Conservation (phyloP, 2,329 filamentous ascomycete species). For the Hirsutella thompsonii region DNA sequence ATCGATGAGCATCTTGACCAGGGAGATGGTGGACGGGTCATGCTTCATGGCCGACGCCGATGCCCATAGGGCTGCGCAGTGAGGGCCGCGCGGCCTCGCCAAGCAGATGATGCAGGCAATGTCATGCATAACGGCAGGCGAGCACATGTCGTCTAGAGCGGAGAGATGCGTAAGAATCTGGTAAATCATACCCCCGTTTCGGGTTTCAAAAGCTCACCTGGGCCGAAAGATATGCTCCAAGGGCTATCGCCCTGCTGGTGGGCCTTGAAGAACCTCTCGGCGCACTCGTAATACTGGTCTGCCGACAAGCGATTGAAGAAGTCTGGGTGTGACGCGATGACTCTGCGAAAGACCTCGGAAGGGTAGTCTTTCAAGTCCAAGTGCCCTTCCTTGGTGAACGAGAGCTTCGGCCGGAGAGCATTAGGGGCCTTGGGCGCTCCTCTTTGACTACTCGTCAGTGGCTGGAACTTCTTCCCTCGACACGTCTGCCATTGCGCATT, state of each 20-base stretch:
- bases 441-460: too few relatives aligned
- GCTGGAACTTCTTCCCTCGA: too few relatives aligned
- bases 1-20: constrained; percentile 11
- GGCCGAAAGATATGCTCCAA: constrained; percentile 7
- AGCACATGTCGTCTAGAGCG: constrained; percentile 8
- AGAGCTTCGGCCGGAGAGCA: too few relatives aligned
- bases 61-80: constrained; percentile 15
- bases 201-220: constrained; percentile 13
- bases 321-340: constrained; percentile 6
- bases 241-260: constrained; percentile 10
- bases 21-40: constrained; percentile 16
- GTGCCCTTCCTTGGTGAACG: too few relatives aligned
- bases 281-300: constrained; percentile 12
- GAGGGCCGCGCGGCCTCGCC: constrained; percentile 2
- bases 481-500: too few relatives aligned
- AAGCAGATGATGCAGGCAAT: constrained; percentile 15
- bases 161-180: not conserved
- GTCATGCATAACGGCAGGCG: constrained; percentile 11
- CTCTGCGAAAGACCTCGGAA: constrained; percentile 8
- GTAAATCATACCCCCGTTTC: not conserved
- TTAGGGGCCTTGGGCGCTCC: too few relatives aligned
- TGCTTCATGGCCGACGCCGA: constrained; percentile 18
- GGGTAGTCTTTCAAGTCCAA: constrained; percentile 12
- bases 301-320: constrained; percentile 9
- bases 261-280: constrained; percentile 10